Evolutionary conservation across 306 rosid genomes (phyloP).

Genomic region (Ormosia emarginata): DNA sequence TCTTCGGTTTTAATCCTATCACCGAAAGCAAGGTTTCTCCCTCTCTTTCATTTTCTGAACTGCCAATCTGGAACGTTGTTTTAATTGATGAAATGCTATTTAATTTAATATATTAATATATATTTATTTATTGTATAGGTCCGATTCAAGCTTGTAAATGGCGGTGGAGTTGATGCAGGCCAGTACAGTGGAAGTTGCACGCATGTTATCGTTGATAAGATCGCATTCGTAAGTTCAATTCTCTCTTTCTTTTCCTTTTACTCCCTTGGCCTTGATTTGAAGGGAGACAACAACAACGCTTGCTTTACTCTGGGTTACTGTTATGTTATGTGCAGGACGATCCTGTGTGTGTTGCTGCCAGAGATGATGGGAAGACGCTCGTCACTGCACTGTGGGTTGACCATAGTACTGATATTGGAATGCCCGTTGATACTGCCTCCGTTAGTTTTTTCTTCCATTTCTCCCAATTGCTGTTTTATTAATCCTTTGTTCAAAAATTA

Average conservation of each 20-base stretch:
- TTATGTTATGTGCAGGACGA: constrained; percentile 49
- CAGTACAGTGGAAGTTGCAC: constrained; percentile 57
- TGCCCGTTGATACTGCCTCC: constrained; percentile 52
- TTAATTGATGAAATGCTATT: no score
- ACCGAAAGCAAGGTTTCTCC: constrained; percentile 52
- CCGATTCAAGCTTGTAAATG: constrained; percentile 63
- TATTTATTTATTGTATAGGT: constrained; percentile 37
- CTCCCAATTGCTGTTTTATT: background rate
- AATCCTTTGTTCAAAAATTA: background rate
- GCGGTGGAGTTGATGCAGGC: constrained; percentile 76
- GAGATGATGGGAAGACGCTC: constrained; percentile 63
- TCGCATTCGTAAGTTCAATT: constrained; percentile 42
- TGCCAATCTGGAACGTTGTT: no score
- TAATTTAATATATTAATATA: no score
- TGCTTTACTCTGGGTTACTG: no score
- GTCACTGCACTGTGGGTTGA: constrained; percentile 87
- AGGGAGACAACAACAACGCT: background rate
- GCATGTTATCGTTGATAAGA: constrained; percentile 71
- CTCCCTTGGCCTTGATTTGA: background rate
- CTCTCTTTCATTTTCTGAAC: no score
- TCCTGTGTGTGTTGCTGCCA: constrained; percentile 73
- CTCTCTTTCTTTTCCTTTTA: background rate
- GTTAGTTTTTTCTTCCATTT: constrained; percentile 43
- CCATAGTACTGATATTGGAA: constrained; percentile 71
- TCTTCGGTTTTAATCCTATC: constrained; percentile 54